phyloP scores from a whole-genome alignment of 2,329 filamentous ascomycete genomes.

The Huntiella omanensis region DNA sequence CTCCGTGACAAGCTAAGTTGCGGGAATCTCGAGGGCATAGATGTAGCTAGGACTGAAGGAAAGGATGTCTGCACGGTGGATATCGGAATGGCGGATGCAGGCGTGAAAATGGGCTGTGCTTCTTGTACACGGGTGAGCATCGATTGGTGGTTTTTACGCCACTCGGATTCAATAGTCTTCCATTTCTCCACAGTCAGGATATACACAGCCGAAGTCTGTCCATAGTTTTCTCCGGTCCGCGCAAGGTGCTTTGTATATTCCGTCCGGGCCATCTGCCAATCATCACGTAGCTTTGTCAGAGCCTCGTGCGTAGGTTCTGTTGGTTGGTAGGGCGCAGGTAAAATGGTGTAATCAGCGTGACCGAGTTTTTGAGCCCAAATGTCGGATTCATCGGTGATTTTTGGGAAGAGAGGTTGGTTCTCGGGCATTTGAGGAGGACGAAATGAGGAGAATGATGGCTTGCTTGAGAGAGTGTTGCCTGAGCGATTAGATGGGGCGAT shows the following conservation, averaged over 20 bases:
- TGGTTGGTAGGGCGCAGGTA: constrained; percentile 61
- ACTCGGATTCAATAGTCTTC: constrained; percentile 56
- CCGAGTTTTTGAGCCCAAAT: constrained; percentile 73
- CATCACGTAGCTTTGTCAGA: constrained; percentile 45
- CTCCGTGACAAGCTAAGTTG: constrained; percentile 17
- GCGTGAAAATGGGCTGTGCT: constrained; percentile 9
- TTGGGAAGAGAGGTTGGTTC: constrained; percentile 32
- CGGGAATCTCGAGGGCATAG: constrained; percentile 3
- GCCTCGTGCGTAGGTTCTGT: constrained; percentile 37
- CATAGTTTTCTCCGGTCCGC: constrained; percentile 78
- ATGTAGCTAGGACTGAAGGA: constrained; percentile 9
- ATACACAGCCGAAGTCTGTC: constrained; percentile 75
- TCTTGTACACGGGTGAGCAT: constrained; percentile 35
- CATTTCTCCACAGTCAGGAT: constrained; percentile 75
- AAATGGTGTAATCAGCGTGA: constrained; percentile 83
- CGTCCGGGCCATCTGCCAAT: constrained; percentile 67
- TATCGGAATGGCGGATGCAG: constrained; percentile 17
- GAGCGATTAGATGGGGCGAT: constrained; percentile 21
- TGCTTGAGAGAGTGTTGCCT: constrained; percentile 35
- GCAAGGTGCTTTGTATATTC: constrained; percentile 84
- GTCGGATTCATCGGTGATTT: constrained; percentile 46
- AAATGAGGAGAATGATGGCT: constrained; percentile 62
- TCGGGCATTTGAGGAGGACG: constrained; percentile 37
- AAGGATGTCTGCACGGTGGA: constrained; percentile 10
- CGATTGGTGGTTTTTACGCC: constrained; percentile 51